phyloP scores from a whole-genome alignment of 1,139 yeast genomes.

The Yamadazyma dushanensis region DNA sequence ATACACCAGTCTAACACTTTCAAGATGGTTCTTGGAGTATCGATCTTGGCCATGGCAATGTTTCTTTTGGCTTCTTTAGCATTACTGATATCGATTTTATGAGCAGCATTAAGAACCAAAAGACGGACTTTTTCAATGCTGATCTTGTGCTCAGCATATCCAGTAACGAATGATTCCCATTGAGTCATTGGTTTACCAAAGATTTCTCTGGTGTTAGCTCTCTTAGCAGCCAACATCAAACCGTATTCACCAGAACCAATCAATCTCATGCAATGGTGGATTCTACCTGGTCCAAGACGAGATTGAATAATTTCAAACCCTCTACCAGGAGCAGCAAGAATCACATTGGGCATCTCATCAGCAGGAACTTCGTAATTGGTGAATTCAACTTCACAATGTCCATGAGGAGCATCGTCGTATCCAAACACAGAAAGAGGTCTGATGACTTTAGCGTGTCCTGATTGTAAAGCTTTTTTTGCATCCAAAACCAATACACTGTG shows the following conservation, averaged over 20 bases:
- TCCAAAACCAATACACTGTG: conserved; percentile 65
- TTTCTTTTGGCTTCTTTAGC: conserved; percentile 60
- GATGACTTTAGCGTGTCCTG: conserved; percentile 51
- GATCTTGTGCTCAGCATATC: conserved; percentile 58
- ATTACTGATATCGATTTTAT: conserved; percentile 56
- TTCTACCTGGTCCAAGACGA: conserved; percentile 70
- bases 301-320: conserved; percentile 73
- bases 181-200: conserved; percentile 57
- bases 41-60: conserved; percentile 70
- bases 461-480: conserved; percentile 48
- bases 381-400: conserved; percentile 66
- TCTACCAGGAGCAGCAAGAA: conserved; percentile 53
- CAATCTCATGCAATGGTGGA: conserved; percentile 74
- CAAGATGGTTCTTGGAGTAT: conserved; percentile 59
- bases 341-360: conserved; percentile 37
- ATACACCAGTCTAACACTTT: conserved; percentile 65
- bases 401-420: conserved; percentile 74
- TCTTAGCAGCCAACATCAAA: conserved; percentile 48
- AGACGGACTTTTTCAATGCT: conserved; percentile 59
- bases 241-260: conserved; percentile 69
- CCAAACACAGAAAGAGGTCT: conserved; percentile 64
- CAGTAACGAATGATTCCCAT: conserved; percentile 53
- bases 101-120: conserved; percentile 65
- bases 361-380: conserved; percentile 49
- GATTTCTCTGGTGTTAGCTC: conserved; percentile 57